Conservation (phyloP, 345 rosid species). For the Noccaea caerulescens region DNA sequence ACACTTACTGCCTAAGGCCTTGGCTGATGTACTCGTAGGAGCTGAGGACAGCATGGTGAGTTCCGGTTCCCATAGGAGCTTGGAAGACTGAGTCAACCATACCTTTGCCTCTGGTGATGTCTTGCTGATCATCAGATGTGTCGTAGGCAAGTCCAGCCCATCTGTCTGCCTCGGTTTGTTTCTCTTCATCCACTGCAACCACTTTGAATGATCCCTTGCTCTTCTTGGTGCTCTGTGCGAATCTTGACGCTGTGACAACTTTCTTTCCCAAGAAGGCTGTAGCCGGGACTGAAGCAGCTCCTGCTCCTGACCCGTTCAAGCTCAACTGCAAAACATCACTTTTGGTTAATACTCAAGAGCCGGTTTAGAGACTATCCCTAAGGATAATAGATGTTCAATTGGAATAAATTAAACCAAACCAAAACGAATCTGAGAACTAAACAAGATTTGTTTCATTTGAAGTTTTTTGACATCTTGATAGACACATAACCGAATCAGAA, state of each 20-base stretch:
- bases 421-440: background rate
- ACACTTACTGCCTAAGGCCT: slow-evolving; percentile 73
- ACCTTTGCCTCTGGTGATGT: slow-evolving; percentile 92
- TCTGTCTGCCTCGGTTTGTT: slow-evolving; percentile 71
- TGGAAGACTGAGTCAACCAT: slow-evolving; percentile 93
- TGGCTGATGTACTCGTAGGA: slow-evolving; percentile 86
- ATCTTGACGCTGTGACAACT: slow-evolving; percentile 49
- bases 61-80: slow-evolving; percentile 76
- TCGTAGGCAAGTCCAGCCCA: slow-evolving; percentile 81
- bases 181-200: slow-evolving; percentile 57
- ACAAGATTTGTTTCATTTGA: background rate
- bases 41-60: slow-evolving; percentile 80
- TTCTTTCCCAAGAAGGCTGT: slow-evolving; percentile 85
- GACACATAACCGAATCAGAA: no score
- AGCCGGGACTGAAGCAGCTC: slow-evolving; percentile 57
- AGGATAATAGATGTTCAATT: background rate
- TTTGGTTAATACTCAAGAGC: slow-evolving; percentile 17
- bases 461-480: background rate
- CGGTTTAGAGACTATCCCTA: background rate
- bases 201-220: slow-evolving; percentile 55
- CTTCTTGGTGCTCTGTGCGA: slow-evolving; percentile 46
- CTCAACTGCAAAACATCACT: slow-evolving; percentile 58
- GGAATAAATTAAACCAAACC: background rate
- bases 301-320: slow-evolving; percentile 73
- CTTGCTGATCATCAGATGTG: slow-evolving; percentile 90